A percentile compares a stretch with the other conserved stretches of the same genome.
phyloP scores from a whole-genome alignment of 345 rosid species.

The Linum tenue region DNA sequence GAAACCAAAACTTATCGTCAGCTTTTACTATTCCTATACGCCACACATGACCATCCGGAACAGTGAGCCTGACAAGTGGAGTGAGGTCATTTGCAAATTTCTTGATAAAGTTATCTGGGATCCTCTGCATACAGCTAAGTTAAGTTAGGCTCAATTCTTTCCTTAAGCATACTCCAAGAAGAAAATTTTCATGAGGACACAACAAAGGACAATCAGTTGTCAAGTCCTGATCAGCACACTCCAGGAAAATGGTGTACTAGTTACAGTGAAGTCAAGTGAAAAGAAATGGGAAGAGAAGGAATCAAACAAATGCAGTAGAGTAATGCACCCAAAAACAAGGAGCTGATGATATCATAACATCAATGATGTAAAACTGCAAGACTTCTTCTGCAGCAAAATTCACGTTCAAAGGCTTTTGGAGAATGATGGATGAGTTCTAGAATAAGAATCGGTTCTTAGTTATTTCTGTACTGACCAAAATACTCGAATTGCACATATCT shows the following conservation, averaged over 20 bases:
- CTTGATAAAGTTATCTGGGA: conserved; percentile 71
- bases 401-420: background rate
- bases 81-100: conserved; percentile 68
- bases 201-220: background rate
- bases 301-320: background rate
- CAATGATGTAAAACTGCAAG: background rate
- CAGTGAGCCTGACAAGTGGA: conserved; percentile 56
- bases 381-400: background rate
- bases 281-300: background rate
- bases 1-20: conserved; percentile 67
- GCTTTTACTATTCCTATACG: conserved; percentile 65
- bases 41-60: conserved; percentile 68
- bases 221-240: conserved; percentile 5
- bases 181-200: no score
- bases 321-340: background rate
- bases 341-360: background rate
- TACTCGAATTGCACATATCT: background rate
- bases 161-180: conserved; percentile 1
- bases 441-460: background rate
- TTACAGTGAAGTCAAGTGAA: background rate
- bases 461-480: background rate
- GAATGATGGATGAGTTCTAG: background rate
- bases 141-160: conserved; percentile 8
- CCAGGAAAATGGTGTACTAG: background rate
- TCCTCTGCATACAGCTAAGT: conserved; percentile 52